phyloP scores from a whole-genome alignment of 805 yeast genomes.

The Isabelozyma gotoi region DNA sequence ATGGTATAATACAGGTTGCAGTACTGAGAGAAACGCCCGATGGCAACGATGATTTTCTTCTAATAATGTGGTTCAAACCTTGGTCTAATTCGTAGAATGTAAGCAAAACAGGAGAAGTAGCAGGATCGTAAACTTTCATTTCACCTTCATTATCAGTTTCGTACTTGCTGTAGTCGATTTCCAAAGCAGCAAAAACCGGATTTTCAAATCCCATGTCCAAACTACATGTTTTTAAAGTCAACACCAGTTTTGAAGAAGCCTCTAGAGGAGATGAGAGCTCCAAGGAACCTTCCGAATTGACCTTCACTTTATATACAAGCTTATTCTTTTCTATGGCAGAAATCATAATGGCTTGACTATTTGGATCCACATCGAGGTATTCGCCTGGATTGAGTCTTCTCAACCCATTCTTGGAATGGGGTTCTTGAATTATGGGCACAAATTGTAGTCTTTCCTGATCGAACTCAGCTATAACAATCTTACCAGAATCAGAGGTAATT shows the following conservation, averaged over 20 bases:
- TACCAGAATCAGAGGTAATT: slow-evolving; percentile 80
- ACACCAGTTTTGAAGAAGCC: slow-evolving; percentile 46
- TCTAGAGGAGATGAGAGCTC: slow-evolving; percentile 74
- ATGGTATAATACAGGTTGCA: slow-evolving; percentile 55
- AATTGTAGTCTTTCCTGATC: slow-evolving; percentile 37
- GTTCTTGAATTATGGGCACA: slow-evolving; percentile 55
- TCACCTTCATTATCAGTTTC: slow-evolving; percentile 15
- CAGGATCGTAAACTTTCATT: slow-evolving; percentile 8
- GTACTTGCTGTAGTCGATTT: slow-evolving; percentile 49
- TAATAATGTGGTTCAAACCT: slow-evolving; percentile 76
- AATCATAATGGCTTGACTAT: slow-evolving; percentile 65
- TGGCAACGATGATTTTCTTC: slow-evolving; percentile 20
- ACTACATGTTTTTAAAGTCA: slow-evolving; percentile 57
- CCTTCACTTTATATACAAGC: slow-evolving; percentile 63
- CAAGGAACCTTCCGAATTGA: slow-evolving; percentile 42
- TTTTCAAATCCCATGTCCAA: slow-evolving; percentile 79
- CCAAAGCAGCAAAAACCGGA: slow-evolving; percentile 83
- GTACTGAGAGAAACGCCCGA: slow-evolving; percentile 14
- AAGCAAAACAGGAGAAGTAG: slow-evolving; percentile 28
- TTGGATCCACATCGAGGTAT: slow-evolving; percentile 67
- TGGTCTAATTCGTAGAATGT: slow-evolving; percentile 80
- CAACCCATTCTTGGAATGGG: slow-evolving; percentile 72
- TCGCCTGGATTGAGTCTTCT: slow-evolving; percentile 77
- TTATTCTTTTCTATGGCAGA: slow-evolving; percentile 75
- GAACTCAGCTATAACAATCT: slow-evolving; percentile 53